Evolutionary conservation across 1,139 yeast genomes (phyloP), one percentile per base, ranked within the genome.

Genomic region (Arxiozyma telluris): DNA sequence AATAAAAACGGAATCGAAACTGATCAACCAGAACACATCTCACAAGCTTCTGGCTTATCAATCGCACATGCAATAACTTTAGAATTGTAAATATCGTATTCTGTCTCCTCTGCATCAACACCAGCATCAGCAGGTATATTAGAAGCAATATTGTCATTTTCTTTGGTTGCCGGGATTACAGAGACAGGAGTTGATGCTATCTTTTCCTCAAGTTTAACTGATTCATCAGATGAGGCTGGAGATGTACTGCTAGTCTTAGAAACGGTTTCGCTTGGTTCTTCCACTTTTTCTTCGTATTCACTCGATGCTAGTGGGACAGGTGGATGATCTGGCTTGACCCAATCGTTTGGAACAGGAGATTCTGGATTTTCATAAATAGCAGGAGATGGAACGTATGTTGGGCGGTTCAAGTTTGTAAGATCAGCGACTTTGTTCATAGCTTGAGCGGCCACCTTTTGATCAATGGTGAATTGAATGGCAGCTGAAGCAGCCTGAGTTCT

Each of bases 21-120:
- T 34, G 47, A 51, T 73, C 76, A 93, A 76, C 98, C 98, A 59
- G 98, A 91, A 78, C 98, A 93, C 98, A 93, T 93, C 69, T 93
- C 93, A 75, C 98, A 93, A 50, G 98, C 82, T 73, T 88, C 98
- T 57, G 97, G 97, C 76, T 93, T 93, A 71, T 87, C 83, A 71
- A 93, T 90, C 54, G 98, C 96, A 77, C 98, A 93, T 46, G 97
- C 96, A 73, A 93, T 82, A 47, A 86, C 98, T 74, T 90, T 84
- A 41, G 96, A 87, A 71, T 93, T 89, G 79, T 78, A 93, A 65
- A 93, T 93, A 69, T 93, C 96, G 57, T 65, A 69, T 54, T 72
- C 76, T 44, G 63, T 65, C 49, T 68, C 66, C 47, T 61, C 62
- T 50, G 55, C 56, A 38, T 46, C 55, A 27, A 56, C 55, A 50